Conservation (phyloP, 2,329 filamentous ascomycete species). For the Onygenales sp. region DNA sequence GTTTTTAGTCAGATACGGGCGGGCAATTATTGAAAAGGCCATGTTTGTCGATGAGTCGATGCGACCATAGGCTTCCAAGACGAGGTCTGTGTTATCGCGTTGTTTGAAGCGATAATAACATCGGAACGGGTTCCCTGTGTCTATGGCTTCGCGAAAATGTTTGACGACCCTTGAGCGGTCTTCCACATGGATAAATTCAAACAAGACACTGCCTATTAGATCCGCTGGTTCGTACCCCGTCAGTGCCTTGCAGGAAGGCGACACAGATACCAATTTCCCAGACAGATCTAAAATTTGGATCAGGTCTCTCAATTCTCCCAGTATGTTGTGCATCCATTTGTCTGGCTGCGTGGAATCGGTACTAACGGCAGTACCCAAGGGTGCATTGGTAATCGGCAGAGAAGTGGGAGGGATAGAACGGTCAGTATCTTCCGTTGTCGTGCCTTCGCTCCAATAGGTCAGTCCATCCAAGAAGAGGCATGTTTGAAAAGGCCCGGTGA, state of each 20-base stretch:
- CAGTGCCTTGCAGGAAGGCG: constrained; percentile 62
- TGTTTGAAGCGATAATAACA: constrained; percentile 80
- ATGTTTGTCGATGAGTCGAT: constrained; percentile 70
- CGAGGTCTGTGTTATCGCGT: constrained; percentile 62
- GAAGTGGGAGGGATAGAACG: background rate
- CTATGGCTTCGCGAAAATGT: constrained; percentile 83
- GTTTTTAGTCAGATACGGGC: constrained; percentile 83
- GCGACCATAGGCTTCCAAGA: constrained; percentile 89
- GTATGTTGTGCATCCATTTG: constrained; percentile 80
- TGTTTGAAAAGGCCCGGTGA: background rate
- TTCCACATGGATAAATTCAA: constrained; percentile 76
- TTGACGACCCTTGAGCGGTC: constrained; percentile 74
- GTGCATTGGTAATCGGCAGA: background rate
- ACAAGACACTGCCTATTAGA: constrained; percentile 65
- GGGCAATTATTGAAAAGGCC: constrained; percentile 82
- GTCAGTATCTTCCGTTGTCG: background rate
- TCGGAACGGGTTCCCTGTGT: constrained; percentile 66
- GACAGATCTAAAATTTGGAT: constrained; percentile 79
- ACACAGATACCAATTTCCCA: constrained; percentile 77
- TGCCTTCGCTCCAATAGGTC: background rate
- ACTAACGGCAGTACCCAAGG: constrained; percentile 44
- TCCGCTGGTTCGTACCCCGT: constrained; percentile 67
- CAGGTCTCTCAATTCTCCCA: constrained; percentile 84
- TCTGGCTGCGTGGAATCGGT: constrained; percentile 55
- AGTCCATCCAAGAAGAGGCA: background rate